These are phyloP conservation scores for Zea luxurians DNA, from an alignment of 176 grass and related monocot genomes.

Conservation along the genomic window DNA sequence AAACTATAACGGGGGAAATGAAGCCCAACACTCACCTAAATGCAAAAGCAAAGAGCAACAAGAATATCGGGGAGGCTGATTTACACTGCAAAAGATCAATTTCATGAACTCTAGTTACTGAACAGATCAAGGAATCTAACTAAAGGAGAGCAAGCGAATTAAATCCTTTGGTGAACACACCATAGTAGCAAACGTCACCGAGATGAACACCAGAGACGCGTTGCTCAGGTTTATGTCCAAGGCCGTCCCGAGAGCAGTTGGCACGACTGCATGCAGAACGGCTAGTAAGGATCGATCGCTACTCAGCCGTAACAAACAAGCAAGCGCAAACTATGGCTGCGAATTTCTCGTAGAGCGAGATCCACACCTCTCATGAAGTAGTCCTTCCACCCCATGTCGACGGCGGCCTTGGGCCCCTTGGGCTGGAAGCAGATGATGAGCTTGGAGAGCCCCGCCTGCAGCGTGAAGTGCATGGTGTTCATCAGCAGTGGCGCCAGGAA, in stretches of 20 bases:
- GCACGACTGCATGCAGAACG: too few species aligned
- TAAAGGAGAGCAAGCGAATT: not conserved
- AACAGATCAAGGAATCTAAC: constrained; percentile 1
- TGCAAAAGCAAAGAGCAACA: constrained; percentile 94
- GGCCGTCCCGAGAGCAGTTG: too few species aligned
- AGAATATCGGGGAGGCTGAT: constrained; percentile 48
- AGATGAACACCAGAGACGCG: too few species aligned
- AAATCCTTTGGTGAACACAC: constrained; percentile 40
- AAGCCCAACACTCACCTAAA: constrained; percentile 70
- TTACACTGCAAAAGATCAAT: constrained; percentile 61
- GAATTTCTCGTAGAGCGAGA: not conserved
- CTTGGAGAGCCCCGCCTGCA: constrained; percentile 92
- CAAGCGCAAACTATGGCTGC: not conserved
- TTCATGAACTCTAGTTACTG: constrained; percentile 17
- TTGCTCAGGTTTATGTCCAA: too few species aligned
- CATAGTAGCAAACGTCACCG: too few species aligned
- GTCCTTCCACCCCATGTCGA: constrained; percentile 94
- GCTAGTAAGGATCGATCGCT: constrained; percentile 1
- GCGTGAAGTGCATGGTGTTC: constrained; percentile 97
- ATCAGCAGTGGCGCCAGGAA: constrained; percentile 97
- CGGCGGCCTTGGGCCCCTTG: constrained; percentile 36
- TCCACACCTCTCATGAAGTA: constrained; percentile 85
- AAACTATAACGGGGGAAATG: not conserved
- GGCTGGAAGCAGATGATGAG: constrained; percentile 73
- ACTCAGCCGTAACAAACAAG: not conserved